Evolutionary conservation across 2,329 filamentous ascomycete species (phyloP).

Genomic region (Colletotrichum sp.): DNA sequence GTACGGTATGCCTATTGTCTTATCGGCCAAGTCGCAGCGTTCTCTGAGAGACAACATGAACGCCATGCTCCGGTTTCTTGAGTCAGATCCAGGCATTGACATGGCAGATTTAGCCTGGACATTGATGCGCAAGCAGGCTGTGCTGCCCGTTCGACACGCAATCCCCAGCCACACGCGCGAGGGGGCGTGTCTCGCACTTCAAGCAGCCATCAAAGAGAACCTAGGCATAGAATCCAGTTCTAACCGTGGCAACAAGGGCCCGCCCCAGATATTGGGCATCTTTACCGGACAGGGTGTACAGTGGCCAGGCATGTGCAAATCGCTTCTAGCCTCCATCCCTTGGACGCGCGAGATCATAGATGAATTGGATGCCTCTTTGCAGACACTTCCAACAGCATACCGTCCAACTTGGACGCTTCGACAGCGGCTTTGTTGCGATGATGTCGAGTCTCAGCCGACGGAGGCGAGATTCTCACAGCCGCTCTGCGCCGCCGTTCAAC

Average conservation of each 20-base stretch:
- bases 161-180: not conserved
- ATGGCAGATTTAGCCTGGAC: not conserved
- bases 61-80: not conserved
- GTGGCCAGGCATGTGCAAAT: slow-evolving; percentile 27
- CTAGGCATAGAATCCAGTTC: not conserved
- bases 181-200: not conserved
- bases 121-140: not conserved
- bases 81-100: not conserved
- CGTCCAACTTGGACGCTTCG: slow-evolving; percentile 29
- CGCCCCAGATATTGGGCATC: slow-evolving; percentile 22
- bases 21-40: not conserved
- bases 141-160: not conserved
- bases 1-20: not conserved
- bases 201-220: not conserved
- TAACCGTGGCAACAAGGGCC: not conserved
- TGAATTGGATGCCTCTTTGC: slow-evolving; percentile 25
- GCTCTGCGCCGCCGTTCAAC: slow-evolving; percentile 34
- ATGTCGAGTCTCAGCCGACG: slow-evolving; percentile 1
- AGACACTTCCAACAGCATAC: slow-evolving; percentile 20
- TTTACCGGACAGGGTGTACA: slow-evolving; percentile 39
- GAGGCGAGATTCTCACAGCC: slow-evolving; percentile 34
- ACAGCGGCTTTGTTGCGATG: slow-evolving; percentile 25
- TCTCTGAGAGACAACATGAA: not conserved
- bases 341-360: slow-evolving; percentile 1
- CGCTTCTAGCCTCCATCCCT: not conserved